Percentiles rank a stretch among this genome's conserved stretches.
Evolutionary conservation across 164 flowering plant species (phyloP).

Genomic region (Brasenia schreberi): DNA sequence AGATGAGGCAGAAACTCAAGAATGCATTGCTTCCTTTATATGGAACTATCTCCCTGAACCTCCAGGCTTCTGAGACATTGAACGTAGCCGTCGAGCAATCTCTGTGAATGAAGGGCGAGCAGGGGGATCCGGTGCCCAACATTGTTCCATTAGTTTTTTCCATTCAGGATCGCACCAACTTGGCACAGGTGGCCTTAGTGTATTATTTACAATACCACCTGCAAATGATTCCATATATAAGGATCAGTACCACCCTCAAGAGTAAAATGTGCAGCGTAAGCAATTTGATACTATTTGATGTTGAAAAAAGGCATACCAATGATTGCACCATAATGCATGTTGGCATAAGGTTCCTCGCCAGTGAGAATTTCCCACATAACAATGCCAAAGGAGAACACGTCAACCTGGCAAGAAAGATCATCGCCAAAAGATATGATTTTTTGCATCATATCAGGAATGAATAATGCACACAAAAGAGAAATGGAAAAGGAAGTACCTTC

Average conservation of each 20-base stretch:
- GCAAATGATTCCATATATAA: constrained; percentile 6
- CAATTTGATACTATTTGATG: neutral
- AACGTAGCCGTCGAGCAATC: constrained; percentile 50
- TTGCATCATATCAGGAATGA: neutral
- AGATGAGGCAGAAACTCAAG: neutral
- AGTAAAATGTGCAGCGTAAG: no score
- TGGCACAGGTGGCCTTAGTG: constrained; percentile 64
- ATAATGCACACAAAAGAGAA: neutral
- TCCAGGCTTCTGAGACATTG: constrained; percentile 29
- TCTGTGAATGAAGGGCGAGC: constrained; percentile 65
- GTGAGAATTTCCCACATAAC: constrained; percentile 98
- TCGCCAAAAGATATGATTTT: neutral
- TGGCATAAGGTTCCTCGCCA: constrained; percentile 95
- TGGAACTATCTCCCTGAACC: neutral
- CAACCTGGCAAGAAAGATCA: constrained; percentile 42
- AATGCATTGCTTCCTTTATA: neutral
- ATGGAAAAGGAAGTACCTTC: constrained; percentile 36
- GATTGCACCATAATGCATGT: constrained; percentile 95
- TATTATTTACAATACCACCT: constrained; percentile 77
- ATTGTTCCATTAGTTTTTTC: constrained; percentile 67
- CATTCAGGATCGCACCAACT: constrained; percentile 58
- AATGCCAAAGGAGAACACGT: constrained; percentile 96
- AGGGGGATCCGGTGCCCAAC: constrained; percentile 73
- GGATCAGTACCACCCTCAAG: neutral
- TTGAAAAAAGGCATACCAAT: constrained; percentile 35